A percentile compares a stretch with the other conserved stretches of the same genome.
Conservation (phyloP, 2,329 filamentous ascomycete genomes). For the Ceratocystis cubensis region DNA sequence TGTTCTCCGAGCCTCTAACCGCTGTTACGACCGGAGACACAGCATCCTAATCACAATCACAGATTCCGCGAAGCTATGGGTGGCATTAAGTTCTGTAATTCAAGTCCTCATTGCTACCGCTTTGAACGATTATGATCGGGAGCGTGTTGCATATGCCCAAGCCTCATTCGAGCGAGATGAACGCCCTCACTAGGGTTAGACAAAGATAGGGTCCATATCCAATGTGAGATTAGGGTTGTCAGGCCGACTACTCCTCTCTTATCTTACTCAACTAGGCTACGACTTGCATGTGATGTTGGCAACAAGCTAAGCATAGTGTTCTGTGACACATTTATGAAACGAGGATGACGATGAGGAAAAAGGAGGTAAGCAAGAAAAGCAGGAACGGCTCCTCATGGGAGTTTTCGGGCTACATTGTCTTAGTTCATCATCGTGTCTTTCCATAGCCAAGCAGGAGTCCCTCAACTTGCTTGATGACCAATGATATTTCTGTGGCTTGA, state of each 20-base stretch:
- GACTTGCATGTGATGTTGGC: neutral
- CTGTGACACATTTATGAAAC: neutral
- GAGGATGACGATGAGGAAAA: neutral
- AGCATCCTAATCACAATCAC: neutral
- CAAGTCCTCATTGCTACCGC: too few species aligned
- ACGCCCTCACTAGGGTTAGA: neutral
- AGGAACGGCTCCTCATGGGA: neutral
- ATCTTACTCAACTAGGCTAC: neutral
- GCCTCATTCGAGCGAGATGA: too few species aligned
- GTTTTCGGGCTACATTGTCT: neutral
- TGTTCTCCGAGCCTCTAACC: neutral
- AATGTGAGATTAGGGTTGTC: neutral
- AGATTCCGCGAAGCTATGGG: neutral
- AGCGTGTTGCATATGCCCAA: too few species aligned
- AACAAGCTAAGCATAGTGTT: neutral
- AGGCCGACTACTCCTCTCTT: neutral
- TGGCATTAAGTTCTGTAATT: too few species aligned
- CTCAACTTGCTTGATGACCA: neutral
- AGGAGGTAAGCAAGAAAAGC: neutral
- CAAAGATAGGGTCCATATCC: neutral
- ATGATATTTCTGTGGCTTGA: slow-evolving; percentile 1
- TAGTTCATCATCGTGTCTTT: neutral
- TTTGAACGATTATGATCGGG: too few species aligned
- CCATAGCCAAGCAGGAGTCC: neutral
- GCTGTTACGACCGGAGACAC: neutral